phyloP scores from a whole-genome alignment of 192 early-diverging fungal species.

The Coemansia sp. region DNA sequence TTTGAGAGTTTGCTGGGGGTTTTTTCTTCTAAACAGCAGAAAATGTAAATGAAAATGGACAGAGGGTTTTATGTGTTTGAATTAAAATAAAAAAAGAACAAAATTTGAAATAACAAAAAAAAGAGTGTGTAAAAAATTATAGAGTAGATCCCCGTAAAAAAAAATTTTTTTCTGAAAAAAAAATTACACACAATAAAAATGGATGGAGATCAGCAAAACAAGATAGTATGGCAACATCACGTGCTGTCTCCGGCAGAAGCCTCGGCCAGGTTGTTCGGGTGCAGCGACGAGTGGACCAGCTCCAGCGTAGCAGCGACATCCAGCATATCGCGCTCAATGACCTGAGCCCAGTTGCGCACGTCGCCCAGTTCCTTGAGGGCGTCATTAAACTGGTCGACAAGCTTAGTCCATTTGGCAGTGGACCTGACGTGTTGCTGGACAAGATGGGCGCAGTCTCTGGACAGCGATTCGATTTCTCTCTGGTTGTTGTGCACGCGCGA shows the following conservation, averaged over 20 bases:
- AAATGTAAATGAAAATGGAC: not conserved
- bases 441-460: slow-evolving; percentile 42
- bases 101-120: not conserved
- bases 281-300: slow-evolving; percentile 45
- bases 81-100: slow-evolving; percentile 4
- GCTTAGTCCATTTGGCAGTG: slow-evolving; percentile 76
- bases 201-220: not conserved
- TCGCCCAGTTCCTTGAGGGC: slow-evolving; percentile 89
- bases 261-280: slow-evolving; percentile 6
- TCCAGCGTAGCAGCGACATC: slow-evolving; percentile 72
- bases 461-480: slow-evolving; percentile 42
- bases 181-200: not conserved
- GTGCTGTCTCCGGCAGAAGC: not conserved
- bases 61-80: not conserved
- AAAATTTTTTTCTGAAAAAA: slow-evolving; percentile 5
- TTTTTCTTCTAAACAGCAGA: slow-evolving; percentile 3
- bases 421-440: slow-evolving; percentile 41
- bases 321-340: slow-evolving; percentile 82
- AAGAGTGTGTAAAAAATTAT: not conserved
- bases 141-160: not conserved
- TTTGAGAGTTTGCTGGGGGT: not conserved
- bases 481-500: slow-evolving; percentile 38
- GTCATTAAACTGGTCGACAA: slow-evolving; percentile 74
- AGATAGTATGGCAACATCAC: slow-evolving; percentile 1
- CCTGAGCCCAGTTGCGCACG: slow-evolving; percentile 81